Evolutionary conservation across 2,329 filamentous ascomycete species (phyloP).

Genomic region (Cladosporium phlei): DNA sequence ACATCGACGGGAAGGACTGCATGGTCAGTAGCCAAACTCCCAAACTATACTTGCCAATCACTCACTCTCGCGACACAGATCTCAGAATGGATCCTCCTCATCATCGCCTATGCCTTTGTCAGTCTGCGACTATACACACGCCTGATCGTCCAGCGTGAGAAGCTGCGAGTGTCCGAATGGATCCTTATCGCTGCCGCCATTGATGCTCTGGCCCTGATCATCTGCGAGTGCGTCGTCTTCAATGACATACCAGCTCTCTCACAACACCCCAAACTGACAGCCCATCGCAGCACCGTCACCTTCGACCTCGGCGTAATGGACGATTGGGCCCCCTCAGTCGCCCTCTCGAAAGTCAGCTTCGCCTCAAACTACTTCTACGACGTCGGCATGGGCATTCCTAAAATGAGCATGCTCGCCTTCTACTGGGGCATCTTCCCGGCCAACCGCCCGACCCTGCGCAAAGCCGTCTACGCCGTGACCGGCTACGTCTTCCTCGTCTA

Average conservation of each 20-base stretch:
- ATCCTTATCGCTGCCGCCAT: slow-evolving; percentile 29
- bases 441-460: slow-evolving; percentile 27
- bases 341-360: slow-evolving; percentile 34
- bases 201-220: slow-evolving; percentile 32
- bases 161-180: slow-evolving; percentile 29
- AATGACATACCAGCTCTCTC: not conserved
- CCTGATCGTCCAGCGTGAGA: slow-evolving; percentile 29
- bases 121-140: slow-evolving; percentile 39
- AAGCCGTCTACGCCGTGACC: slow-evolving; percentile 29
- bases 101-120: slow-evolving; percentile 62
- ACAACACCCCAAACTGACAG: no score
- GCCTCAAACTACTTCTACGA: slow-evolving; percentile 38
- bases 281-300: slow-evolving; percentile 32
- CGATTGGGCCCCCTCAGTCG: slow-evolving; percentile 28
- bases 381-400: slow-evolving; percentile 35
- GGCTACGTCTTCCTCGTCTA: slow-evolving; percentile 30
- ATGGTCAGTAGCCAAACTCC: slow-evolving; percentile 11
- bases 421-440: slow-evolving; percentile 34
- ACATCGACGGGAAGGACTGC: slow-evolving; percentile 14
- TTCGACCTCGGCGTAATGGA: slow-evolving; percentile 32
- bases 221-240: slow-evolving; percentile 26
- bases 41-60: slow-evolving; percentile 27
- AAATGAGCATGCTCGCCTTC: slow-evolving; percentile 36
- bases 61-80: slow-evolving; percentile 29
- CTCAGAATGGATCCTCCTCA: slow-evolving; percentile 61